Evolutionary conservation across 78 protist species (phyloP).

Genomic region (slime mould (Dictyostelium discoideum)): dicty_2.7 NC_007088.5:8058501-8059000

Average conservation of each 20-base stretch:
- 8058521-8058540: not conserved
- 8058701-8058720: not conserved
- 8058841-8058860: not conserved
- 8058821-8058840: not conserved
- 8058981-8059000: not conserved
- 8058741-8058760: not conserved
- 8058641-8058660: not conserved
- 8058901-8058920: too few species aligned
- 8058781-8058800: not conserved
- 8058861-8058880: slow-evolving; percentile 15
- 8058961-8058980: not conserved
- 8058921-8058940: too few species aligned
- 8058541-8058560: slow-evolving; percentile 5
- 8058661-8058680: not conserved
- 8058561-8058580: not conserved
- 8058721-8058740: not conserved
- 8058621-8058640: not conserved
- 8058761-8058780: not conserved
- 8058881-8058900: too few species aligned
- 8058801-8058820: not conserved
- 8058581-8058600: not conserved
- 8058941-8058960: too few species aligned
- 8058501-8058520: slow-evolving; percentile 1
- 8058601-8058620: slow-evolving; percentile 14
- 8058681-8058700: not conserved